Percentiles rank a stretch among this genome's conserved stretches.
Evolutionary conservation across 441 rosid genomes (phyloP).

Genomic region (Mallotus japonicus): DNA sequence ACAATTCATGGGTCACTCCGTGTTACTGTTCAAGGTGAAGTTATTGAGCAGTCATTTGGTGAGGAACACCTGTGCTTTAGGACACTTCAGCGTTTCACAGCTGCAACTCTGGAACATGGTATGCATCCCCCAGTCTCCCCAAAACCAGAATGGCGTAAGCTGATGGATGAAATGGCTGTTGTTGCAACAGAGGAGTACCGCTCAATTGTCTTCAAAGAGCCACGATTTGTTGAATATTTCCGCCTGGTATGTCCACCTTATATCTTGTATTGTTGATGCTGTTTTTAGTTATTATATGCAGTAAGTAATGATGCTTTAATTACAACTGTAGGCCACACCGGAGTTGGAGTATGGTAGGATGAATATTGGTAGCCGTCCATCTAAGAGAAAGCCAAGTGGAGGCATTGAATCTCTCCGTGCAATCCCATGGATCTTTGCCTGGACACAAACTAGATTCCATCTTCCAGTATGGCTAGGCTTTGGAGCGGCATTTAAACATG

Average conservation of each 20-base stretch:
- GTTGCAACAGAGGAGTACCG: conserved; percentile 85
- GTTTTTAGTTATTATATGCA: conserved; percentile 7
- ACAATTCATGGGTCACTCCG: conserved; percentile 86
- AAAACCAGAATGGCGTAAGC: conserved; percentile 87
- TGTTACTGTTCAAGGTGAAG: conserved; percentile 95
- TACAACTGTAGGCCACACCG: conserved; percentile 71
- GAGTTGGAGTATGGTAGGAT: conserved; percentile 92
- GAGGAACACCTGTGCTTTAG: conserved; percentile 90
- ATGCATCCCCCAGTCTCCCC: conserved; percentile 86
- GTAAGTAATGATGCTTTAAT: conserved; percentile 14
- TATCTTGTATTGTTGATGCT: conserved; percentile 2
- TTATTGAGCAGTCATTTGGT: conserved; percentile 91
- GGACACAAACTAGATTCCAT: conserved; percentile 98
- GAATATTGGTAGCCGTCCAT: conserved; percentile 98
- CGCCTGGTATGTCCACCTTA: conserved; percentile 64
- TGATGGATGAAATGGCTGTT: conserved; percentile 88
- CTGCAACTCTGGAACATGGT: conserved; percentile 94
- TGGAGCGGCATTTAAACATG: conserved; percentile 69
- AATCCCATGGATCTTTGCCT: conserved; percentile 98
- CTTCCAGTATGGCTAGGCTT: conserved; percentile 97
- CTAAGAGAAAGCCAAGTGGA: conserved; percentile 89
- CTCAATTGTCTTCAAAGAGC: conserved; percentile 80
- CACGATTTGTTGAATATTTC: conserved; percentile 92
- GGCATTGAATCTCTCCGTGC: conserved; percentile 93
- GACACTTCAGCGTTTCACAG: conserved; percentile 89